A percentile compares a stretch with the other conserved stretches of the same genome.
phyloP scores from a whole-genome alignment of 805 yeast genomes.

The Teunomyces atbi region DNA sequence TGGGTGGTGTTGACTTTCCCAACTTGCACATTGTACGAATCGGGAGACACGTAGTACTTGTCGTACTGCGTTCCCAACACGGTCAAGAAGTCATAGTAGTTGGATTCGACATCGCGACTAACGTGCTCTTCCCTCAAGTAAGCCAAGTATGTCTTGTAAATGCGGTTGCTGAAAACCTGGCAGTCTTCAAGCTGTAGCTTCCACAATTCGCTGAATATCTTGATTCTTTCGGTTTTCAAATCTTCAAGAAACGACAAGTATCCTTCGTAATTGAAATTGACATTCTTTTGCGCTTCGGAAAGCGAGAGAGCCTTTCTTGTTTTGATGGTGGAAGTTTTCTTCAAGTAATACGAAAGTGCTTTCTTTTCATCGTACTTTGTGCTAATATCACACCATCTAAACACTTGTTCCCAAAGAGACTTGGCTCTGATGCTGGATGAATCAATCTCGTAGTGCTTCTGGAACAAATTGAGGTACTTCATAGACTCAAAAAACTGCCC shows the following conservation, averaged over 20 bases:
- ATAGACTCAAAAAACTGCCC: slow-evolving; percentile 29
- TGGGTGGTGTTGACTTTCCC: slow-evolving; percentile 6
- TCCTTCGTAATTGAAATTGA: slow-evolving; percentile 39
- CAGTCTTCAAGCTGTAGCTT: slow-evolving; percentile 25
- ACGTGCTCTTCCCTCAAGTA: slow-evolving; percentile 22
- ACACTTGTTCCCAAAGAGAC: slow-evolving; percentile 35
- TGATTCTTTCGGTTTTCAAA: slow-evolving; percentile 24
- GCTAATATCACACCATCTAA: slow-evolving; percentile 37
- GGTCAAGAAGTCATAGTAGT: slow-evolving; percentile 24
- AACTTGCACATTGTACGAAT: slow-evolving; percentile 19
- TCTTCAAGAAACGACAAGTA: slow-evolving; percentile 26
- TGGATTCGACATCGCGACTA: slow-evolving; percentile 13
- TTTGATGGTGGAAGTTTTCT: slow-evolving; percentile 12
- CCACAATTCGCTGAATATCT: slow-evolving; percentile 34
- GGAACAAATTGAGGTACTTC: slow-evolving; percentile 36
- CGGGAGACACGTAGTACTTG: slow-evolving; percentile 11
- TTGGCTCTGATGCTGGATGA: slow-evolving; percentile 15
- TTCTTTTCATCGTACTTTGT: slow-evolving; percentile 27
- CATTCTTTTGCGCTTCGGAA: slow-evolving; percentile 28
- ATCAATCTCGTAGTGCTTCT: slow-evolving; percentile 25
- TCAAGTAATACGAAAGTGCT: slow-evolving; percentile 28
- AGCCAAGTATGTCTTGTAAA: slow-evolving; percentile 23
- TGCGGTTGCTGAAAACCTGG: slow-evolving; percentile 21
- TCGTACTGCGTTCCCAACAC: slow-evolving; percentile 12
- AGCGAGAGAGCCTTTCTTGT: slow-evolving; percentile 11